These are phyloP conservation scores for Fusarium sp. DNA, from an alignment of 2,329 filamentous ascomycete genomes.

Conservation along the genomic window DNA sequence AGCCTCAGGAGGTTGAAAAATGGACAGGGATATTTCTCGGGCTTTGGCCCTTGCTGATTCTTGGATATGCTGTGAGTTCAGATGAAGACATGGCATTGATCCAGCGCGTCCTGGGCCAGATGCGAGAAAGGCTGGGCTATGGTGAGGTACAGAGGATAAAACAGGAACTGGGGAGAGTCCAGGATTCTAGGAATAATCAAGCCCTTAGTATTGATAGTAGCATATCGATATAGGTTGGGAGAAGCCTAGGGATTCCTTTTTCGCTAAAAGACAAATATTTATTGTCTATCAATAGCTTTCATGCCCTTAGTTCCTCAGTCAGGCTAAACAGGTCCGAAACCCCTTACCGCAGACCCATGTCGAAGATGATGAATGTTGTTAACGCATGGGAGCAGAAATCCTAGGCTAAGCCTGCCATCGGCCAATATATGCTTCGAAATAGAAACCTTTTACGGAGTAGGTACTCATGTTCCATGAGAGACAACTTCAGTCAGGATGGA, in stretches of 20 bases:
- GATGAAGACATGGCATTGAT: conserved; percentile 5
- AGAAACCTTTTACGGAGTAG: too few species aligned
- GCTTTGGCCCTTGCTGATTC: conserved; percentile 24
- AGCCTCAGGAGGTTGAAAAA: conserved; percentile 4
- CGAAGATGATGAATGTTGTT: neutral
- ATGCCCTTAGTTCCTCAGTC: neutral
- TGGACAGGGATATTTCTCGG: conserved; percentile 17
- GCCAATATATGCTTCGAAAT: too few species aligned
- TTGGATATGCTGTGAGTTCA: conserved; percentile 13
- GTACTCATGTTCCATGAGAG: neutral
- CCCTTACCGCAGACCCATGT: neutral
- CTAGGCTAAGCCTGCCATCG: neutral
- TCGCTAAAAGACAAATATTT: too few species aligned
- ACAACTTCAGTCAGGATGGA: neutral
- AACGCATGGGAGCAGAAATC: neutral
- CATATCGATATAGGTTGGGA: neutral
- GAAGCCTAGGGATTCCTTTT: neutral
- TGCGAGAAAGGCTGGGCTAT: neutral
- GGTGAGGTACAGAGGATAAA: neutral
- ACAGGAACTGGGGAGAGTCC: neutral
- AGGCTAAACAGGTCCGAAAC: neutral
- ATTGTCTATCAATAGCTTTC: too few species aligned
- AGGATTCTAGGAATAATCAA: neutral
- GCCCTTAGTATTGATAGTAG: neutral
- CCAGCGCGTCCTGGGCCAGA: neutral